A percentile compares a stretch with the other conserved stretches of the same genome.
Evolutionary conservation across 495 filamentous ascomycete species (phyloP).

Genomic region (Neurospora sp.): DNA sequence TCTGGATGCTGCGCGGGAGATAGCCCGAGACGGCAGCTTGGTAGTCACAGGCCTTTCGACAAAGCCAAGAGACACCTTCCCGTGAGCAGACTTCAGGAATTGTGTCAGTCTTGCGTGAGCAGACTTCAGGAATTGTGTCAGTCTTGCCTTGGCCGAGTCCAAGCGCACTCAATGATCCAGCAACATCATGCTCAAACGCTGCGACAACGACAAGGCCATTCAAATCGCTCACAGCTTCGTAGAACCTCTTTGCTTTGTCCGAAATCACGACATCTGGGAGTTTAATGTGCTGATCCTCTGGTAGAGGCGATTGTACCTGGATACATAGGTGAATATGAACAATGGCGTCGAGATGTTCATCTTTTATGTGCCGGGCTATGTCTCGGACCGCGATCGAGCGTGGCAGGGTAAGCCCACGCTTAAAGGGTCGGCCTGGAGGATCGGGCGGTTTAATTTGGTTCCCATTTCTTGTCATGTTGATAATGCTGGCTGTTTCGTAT

Average conservation of each 20-base stretch:
- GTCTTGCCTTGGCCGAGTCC: not conserved
- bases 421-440: conserved; percentile 1
- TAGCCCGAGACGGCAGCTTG: conserved; percentile 1
- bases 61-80: conserved; percentile 1
- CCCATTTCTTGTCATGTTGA: not conserved
- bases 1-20: not conserved
- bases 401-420: conserved; percentile 1
- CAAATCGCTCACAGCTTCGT: conserved; percentile 9
- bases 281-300: conserved; percentile 3
- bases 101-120: too few species aligned
- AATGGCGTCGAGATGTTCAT: conserved; percentile 1
- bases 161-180: conserved; percentile 1
- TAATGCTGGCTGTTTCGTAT: conserved; percentile 1
- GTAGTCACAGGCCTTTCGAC: not conserved
- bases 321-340: not conserved
- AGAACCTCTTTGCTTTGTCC: not conserved
- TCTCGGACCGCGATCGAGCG: not conserved
- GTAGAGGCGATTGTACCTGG: conserved; percentile 1
- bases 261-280: not conserved
- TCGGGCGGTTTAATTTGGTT: not conserved
- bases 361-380: not conserved
- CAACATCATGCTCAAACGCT: conserved; percentile 4
- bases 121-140: not conserved
- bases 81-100: not conserved
- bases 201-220: conserved; percentile 7